Base-by-base conservation (phyloP, 768 basidiomycete genomes). In the Coprinopsis sp. region DNA sequence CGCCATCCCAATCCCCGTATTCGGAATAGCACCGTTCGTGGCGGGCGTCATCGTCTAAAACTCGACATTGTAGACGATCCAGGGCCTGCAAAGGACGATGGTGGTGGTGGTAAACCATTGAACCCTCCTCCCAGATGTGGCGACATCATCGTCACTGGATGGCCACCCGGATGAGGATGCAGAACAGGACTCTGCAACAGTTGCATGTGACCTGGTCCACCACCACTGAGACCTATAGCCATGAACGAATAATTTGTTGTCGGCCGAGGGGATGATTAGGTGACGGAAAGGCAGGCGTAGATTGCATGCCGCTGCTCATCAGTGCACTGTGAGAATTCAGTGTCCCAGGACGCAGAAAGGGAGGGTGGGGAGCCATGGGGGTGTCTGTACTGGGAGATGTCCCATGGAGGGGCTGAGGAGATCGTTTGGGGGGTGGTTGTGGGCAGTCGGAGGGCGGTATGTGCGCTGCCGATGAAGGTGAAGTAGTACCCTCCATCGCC, bases 281-380 rank as follows among this genome's bases (percentile, higher is more conserved):
- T n/a, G n/a, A n/a, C n/a, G n/a, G n/a, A 18, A 42, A 42, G 7
- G n/a, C 40, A 30, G 30, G 30, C 5, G 40, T 11, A 28, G 11
- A 5, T 16, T 30, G 27, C 40, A 42, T 28, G 7, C 40, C 40
- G 11, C 10, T 24, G 22, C n/a, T n/a, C n/a, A n/a, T n/a, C n/a
- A n/a, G n/a, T n/a, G 40, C 27, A 30, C 40, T 42, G n/a, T 42
- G 40, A 30, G 40, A 28, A 11, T 29, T 6, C 13, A 28, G 40
- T 5, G 40, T 8, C 5, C 25, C 18, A 11, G 40, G n/a, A n/a
- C n/a, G n/a, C 5, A 39, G 7, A 16, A 6, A 39, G 22, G 37
- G 37, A 5, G 37, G 22, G 18, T 39, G 37, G 18, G 25, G 37
- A 8, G 16, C 34, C 34, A 36, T 6, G 12, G 10, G 16, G 21